These are phyloP conservation scores for Beauveria australis DNA, from an alignment of 2,329 filamentous ascomycete species.

Conservation along the genomic window DNA sequence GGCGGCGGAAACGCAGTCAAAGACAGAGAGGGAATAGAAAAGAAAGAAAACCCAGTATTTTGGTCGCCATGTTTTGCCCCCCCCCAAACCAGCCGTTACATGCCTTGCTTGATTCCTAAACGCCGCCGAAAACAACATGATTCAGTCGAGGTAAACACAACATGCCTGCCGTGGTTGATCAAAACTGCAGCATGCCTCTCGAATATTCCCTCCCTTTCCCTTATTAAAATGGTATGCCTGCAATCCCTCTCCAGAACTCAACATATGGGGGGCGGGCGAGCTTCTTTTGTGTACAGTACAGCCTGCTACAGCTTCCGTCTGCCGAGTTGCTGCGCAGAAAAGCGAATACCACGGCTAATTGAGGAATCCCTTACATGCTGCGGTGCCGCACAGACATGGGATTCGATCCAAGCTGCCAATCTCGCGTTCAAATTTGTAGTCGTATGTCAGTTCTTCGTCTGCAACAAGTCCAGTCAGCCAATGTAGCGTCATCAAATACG, in stretches of 20 bases:
- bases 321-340: background rate
- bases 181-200: background rate
- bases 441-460: conserved; percentile 99
- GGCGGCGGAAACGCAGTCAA: background rate
- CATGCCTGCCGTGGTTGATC: background rate
- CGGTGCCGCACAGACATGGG: conserved; percentile 91
- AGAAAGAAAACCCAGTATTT: background rate
- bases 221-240: background rate
- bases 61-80: background rate
- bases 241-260: background rate
- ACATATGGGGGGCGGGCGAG: background rate
- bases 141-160: background rate
- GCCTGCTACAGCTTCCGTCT: background rate
- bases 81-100: background rate
- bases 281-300: background rate
- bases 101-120: conserved; percentile 1
- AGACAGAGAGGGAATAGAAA: background rate
- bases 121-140: background rate
- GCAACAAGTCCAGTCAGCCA: conserved; percentile 18
- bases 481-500: background rate
- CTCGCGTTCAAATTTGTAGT: conserved; percentile 99
- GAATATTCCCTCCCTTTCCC: background rate
- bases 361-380: conserved; percentile 96
- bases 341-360: conserved; percentile 52
- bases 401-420: conserved; percentile 92